phyloP scores from a whole-genome alignment of 352 stramenopile genomes.

The Phytophthora pisi region DNA sequence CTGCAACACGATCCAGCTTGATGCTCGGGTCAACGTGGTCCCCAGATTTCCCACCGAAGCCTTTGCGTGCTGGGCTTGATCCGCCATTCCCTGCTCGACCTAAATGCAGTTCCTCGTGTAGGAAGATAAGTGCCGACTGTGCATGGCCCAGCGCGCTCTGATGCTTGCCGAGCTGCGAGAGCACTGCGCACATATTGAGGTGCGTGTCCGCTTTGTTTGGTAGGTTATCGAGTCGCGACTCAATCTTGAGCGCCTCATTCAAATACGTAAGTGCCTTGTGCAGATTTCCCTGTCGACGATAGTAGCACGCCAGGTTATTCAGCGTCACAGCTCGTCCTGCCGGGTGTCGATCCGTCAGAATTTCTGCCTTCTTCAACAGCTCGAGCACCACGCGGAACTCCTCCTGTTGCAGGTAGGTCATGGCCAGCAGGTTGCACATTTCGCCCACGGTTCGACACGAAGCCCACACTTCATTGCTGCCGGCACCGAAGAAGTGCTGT shows the following conservation, averaged over 20 bases:
- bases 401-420: conserved; percentile 96
- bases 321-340: conserved; percentile 89
- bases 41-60: conserved; percentile 22
- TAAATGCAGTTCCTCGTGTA: conserved; percentile 93
- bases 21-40: conserved; percentile 38
- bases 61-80: conserved; percentile 24
- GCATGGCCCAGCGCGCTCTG: conserved; percentile 91
- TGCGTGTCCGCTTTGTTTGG: conserved; percentile 94
- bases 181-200: conserved; percentile 94
- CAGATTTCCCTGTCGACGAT: conserved; percentile 90
- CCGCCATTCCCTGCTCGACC: conserved; percentile 10
- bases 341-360: conserved; percentile 90
- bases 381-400: conserved; percentile 93
- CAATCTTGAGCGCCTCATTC: conserved; percentile 93
- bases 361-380: conserved; percentile 94
- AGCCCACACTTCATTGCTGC: conserved; percentile 89
- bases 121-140: conserved; percentile 90
- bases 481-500: conserved; percentile 93
- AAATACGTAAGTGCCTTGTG: conserved; percentile 92
- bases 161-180: conserved; percentile 92
- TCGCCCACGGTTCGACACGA: conserved; percentile 94
- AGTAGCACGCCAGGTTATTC: conserved; percentile 96
- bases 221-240: conserved; percentile 83
- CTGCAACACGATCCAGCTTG: conserved; percentile 90
- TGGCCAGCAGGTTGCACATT: conserved; percentile 95